Conservation (phyloP, 805 yeast species). For the Dipodascopsis uninucleata region DNA sequence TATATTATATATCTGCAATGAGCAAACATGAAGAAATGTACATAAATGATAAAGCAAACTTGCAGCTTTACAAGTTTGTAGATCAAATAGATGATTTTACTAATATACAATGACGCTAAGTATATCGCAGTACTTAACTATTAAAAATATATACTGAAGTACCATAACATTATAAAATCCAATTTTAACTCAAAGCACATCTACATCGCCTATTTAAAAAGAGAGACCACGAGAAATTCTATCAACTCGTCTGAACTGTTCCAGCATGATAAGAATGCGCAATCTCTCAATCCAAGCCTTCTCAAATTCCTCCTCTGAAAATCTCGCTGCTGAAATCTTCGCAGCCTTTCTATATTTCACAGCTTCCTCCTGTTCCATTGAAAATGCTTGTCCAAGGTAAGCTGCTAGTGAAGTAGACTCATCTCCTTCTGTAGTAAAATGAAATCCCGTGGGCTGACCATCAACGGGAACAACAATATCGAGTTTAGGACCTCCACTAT, state of each 20-base stretch:
- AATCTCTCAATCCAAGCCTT: conserved; percentile 46
- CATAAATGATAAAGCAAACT: background rate
- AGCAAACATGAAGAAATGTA: background rate
- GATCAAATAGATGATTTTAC: background rate
- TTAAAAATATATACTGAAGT: background rate
- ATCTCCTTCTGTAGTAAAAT: conserved; percentile 70
- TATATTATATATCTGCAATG: no score
- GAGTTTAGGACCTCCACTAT: conserved; percentile 88
- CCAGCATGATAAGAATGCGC: conserved; percentile 19
- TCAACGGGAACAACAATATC: conserved; percentile 69
- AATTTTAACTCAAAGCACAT: no score
- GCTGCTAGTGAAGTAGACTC: conserved; percentile 30
- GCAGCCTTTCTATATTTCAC: conserved; percentile 46
- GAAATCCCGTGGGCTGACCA: conserved; percentile 64
- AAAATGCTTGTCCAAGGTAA: conserved; percentile 48
- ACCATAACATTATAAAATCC: no score
- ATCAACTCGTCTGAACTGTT: conserved; percentile 16
- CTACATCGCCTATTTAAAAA: conserved; percentile 7
- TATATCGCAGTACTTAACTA: background rate
- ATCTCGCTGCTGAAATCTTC: conserved; percentile 43
- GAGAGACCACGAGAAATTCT: conserved; percentile 16
- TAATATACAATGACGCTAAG: background rate
- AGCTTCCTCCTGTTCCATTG: conserved; percentile 41
- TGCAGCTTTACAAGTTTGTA: background rate
- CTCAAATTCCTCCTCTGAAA: conserved; percentile 59